Evolutionary conservation across 1,284 basidiomycete species (phyloP).

Genomic region (Irpex lacteus): DNA sequence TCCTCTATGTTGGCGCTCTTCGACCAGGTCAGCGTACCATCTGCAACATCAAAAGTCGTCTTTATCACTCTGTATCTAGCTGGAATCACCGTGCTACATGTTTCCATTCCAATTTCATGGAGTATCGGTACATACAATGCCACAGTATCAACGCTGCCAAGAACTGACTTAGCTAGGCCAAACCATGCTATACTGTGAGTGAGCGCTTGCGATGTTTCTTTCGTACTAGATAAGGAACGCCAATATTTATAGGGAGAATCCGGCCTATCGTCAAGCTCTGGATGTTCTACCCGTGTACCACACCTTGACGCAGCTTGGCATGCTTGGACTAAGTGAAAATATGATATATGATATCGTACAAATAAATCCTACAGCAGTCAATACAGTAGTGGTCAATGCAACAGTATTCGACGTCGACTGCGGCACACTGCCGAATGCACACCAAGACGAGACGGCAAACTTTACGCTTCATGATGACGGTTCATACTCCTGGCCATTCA

Average conservation of each 20-base stretch:
- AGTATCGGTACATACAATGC: not conserved
- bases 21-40: not conserved
- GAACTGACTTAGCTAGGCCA: conserved; percentile 1
- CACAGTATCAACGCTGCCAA: not conserved
- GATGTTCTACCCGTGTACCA: not conserved
- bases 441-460: not conserved
- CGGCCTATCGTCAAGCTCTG: no score
- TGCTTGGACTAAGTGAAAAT: not conserved
- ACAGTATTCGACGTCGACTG: conserved; percentile 6
- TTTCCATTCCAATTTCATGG: not conserved
- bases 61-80: not conserved
- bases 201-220: no score
- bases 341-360: conserved; percentile 12
- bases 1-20: not conserved
- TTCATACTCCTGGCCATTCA: no score
- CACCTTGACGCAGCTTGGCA: not conserved
- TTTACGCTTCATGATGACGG: no score
- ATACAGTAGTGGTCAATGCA: conserved; percentile 2
- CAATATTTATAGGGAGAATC: no score
- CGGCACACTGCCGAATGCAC: not conserved
- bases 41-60: not conserved
- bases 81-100: not conserved
- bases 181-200: not conserved
- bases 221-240: no score
- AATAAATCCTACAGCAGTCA: not conserved